Evolutionary conservation across 2,329 filamentous ascomycete genomes (phyloP), one percentile per base, ranked within the genome.

Genomic region (Zopfia rhizophila): DNA sequence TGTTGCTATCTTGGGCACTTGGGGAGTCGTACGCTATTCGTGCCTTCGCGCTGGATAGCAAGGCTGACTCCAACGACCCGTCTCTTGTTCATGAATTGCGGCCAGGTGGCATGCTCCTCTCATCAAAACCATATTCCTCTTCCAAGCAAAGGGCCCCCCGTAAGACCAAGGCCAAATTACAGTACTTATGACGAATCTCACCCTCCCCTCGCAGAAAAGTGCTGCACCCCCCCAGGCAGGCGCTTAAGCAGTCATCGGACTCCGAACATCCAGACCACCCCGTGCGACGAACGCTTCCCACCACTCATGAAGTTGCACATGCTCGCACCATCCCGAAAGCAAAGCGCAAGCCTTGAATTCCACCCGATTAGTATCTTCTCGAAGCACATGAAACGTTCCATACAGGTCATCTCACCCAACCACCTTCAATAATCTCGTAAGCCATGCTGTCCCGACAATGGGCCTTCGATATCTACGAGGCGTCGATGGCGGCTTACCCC

Each of bases 171-270:
- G 19, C 35, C 19, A 25, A 23, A 38, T 25, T 27, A 23, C 35
- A n/a, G 12, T 13, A 14, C 27, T 14, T 7, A 19, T 38, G 47
- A 51, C 42, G 42, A 59, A 53, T 58, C 61, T 63, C 51, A 64
- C 58, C 3, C 51, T 30, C 47, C 40, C 42, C 46, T 43, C 24
- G 41, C 47, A 38, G 17, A 36, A 35, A 30, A 29, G 42, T 50
- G 33, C 45, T 47, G 36, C 45, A 33, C 30, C 27, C 14, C 37
- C 19, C 7, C 28, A 8, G 45, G 43, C 37, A 44, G n/a, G 56
- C 50, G 51, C 57, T 51, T 60, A 58, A 41, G 60, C 60, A 56
- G 50, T 51, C 53, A 57, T 63, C 60, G 57, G 63, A 62, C 47
- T 60, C 60, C 61, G 61, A 65, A 56, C 35, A 36, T 44, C 47